phyloP scores from a whole-genome alignment of 257 asterid species.

The Gynochthodes officinalis region DNA sequence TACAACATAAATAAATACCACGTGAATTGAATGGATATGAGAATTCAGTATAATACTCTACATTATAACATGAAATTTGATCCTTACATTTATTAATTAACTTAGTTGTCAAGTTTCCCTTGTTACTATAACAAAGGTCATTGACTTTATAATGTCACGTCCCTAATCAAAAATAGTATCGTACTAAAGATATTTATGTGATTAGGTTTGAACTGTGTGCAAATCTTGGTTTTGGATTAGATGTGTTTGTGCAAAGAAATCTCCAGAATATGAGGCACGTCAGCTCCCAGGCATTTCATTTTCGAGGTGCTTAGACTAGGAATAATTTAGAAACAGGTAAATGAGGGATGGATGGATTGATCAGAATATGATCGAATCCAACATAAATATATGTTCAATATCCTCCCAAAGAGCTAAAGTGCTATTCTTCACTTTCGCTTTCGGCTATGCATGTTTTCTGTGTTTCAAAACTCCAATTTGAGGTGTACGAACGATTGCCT shows the following conservation, averaged over 20 bases:
- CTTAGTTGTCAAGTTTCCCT: background rate
- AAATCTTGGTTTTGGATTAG: constrained; percentile 8
- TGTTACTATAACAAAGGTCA: background rate
- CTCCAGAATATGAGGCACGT: constrained; percentile 12
- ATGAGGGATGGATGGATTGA: too few relatives aligned
- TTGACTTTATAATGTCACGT: background rate
- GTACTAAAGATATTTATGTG: background rate
- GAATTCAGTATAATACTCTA: too few relatives aligned
- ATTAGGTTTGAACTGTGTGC: background rate
- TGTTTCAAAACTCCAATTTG: background rate
- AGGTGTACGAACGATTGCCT: background rate
- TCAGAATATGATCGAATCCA: constrained; percentile 14
- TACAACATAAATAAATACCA: too few relatives aligned
- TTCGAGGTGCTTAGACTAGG: constrained; percentile 7
- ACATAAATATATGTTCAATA: too few relatives aligned
- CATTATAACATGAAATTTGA: too few relatives aligned
- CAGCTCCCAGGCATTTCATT: constrained; percentile 9
- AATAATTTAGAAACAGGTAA: too few relatives aligned
- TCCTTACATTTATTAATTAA: too few relatives aligned
- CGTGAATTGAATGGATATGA: too few relatives aligned
- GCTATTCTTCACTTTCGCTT: constrained; percentile 9
- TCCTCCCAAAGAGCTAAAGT: background rate
- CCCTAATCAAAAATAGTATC: background rate
- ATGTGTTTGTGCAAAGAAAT: background rate
- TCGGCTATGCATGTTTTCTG: background rate